A percentile compares a stretch with the other conserved stretches of the same genome.
These are phyloP conservation scores for Calocera viscosa DNA, from an alignment of 768 basidiomycete genomes.

Conservation along the genomic window DNA sequence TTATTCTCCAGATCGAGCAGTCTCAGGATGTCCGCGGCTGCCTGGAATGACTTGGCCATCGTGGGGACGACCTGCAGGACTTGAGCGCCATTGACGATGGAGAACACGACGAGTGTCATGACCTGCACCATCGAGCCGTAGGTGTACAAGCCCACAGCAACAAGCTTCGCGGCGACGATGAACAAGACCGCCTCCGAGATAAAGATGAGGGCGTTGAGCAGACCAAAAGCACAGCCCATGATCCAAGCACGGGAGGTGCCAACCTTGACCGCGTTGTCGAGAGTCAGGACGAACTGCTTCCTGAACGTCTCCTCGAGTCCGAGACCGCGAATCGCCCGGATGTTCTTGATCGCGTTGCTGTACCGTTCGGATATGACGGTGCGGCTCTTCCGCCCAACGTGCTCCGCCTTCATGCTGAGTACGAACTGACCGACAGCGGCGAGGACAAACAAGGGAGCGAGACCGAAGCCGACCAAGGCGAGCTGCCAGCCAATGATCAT, in stretches of 20 bases:
- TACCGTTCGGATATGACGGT: constrained; percentile 77
- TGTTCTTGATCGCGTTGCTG: constrained; percentile 75
- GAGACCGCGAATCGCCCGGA: constrained; percentile 81
- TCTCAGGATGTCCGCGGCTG: constrained; percentile 63
- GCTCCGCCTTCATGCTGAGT: constrained; percentile 59
- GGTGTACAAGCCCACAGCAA: constrained; percentile 65
- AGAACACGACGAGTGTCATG: constrained; percentile 35
- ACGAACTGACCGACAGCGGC: constrained; percentile 62
- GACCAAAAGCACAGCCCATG: constrained; percentile 71
- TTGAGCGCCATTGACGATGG: constrained; percentile 81
- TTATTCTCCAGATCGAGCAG: constrained; percentile 41
- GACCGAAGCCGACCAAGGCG: constrained; percentile 76
- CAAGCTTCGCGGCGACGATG: constrained; percentile 78
- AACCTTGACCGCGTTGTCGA: constrained; percentile 45
- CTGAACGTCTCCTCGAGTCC: constrained; percentile 62
- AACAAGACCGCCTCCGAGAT: constrained; percentile 83
- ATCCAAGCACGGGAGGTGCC: constrained; percentile 77
- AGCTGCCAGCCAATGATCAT: constrained; percentile 81
- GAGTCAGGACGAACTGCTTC: constrained; percentile 52
- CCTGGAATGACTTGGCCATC: constrained; percentile 78
- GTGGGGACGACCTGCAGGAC: constrained; percentile 57
- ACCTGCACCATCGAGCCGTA: constrained; percentile 86
- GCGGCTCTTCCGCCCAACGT: constrained; percentile 69
- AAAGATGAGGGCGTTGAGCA: constrained; percentile 74
- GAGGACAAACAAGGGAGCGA: constrained; percentile 70